A percentile compares a stretch with the other conserved stretches of the same genome.
These are phyloP conservation scores for Rusavskia elegans DNA, from an alignment of 495 filamentous ascomycete genomes.

Conservation along the genomic window DNA sequence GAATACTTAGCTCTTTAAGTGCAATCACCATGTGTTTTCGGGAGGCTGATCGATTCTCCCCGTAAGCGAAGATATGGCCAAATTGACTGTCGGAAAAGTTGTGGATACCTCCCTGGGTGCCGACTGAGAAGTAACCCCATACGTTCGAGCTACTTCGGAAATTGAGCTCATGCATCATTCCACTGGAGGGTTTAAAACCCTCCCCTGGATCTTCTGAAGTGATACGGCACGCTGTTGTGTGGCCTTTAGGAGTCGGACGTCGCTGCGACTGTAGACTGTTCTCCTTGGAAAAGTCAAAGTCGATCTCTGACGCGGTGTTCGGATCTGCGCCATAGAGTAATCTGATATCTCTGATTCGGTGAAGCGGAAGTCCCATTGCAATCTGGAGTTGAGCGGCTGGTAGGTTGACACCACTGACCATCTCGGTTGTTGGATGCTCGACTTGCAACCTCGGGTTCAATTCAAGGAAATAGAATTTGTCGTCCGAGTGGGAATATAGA, in stretches of 20 bases:
- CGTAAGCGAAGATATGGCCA: slow-evolving; percentile 98
- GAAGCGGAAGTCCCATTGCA: slow-evolving; percentile 94
- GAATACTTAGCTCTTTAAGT: slow-evolving; percentile 96
- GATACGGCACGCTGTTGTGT: slow-evolving; percentile 97
- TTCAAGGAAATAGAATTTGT: slow-evolving; percentile 99
- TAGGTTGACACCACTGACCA: slow-evolving; percentile 96
- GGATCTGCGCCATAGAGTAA: slow-evolving; percentile 94
- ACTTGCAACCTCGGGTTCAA: slow-evolving; percentile 97
- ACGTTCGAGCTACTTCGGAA: slow-evolving; percentile 97
- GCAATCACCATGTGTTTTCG: slow-evolving; percentile 99
- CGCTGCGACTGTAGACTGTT: slow-evolving; percentile 75
- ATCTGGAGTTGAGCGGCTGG: slow-evolving; percentile 95
- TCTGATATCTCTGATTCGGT: slow-evolving; percentile 90
- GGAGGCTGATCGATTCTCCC: slow-evolving; percentile 88
- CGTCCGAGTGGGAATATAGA: slow-evolving; percentile 93
- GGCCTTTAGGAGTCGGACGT: slow-evolving; percentile 81
- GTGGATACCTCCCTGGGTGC: slow-evolving; percentile 91
- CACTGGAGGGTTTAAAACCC: slow-evolving; percentile 98
- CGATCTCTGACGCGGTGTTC: slow-evolving; percentile 68
- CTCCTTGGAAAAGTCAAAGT: slow-evolving; percentile 87
- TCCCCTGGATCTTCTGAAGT: slow-evolving; percentile 98
- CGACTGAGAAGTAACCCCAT: slow-evolving; percentile 99
- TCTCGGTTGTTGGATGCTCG: slow-evolving; percentile 98
- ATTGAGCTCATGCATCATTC: slow-evolving; percentile 98
- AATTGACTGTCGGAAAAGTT: slow-evolving; percentile 99